Evolutionary conservation across 371 early-diverging fungal species (phyloP).

Genomic region (Mitosporidium daphniae): DNA sequence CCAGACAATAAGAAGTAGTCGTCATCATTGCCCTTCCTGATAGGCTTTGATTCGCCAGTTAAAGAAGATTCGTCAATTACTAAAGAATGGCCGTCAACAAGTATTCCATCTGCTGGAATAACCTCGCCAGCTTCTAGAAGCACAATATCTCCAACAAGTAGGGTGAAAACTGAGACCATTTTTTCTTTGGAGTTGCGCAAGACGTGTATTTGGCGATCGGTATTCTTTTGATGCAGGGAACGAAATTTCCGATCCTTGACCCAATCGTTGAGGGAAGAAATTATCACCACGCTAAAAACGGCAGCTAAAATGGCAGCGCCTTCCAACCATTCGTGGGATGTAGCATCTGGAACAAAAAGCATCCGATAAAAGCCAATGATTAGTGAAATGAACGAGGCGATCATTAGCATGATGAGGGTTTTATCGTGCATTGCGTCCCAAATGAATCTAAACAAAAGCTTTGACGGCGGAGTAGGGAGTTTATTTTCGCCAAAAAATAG

Average conservation of each 20-base stretch:
- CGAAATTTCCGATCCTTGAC: slow-evolving; percentile 71
- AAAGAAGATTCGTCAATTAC: slow-evolving; percentile 53
- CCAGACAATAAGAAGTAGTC: slow-evolving; percentile 60
- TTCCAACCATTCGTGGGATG: slow-evolving; percentile 19
- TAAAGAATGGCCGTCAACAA: slow-evolving; percentile 30
- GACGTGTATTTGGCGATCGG: slow-evolving; percentile 14
- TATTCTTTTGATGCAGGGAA: slow-evolving; percentile 49
- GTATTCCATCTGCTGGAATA: slow-evolving; percentile 45
- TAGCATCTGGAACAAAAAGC: slow-evolving; percentile 14
- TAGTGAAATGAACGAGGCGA: slow-evolving; percentile 28
- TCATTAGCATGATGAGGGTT: slow-evolving; percentile 13
- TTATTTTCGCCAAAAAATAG: slow-evolving; percentile 6
- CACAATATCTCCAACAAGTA: slow-evolving; percentile 33
- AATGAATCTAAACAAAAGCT: slow-evolving; percentile 17
- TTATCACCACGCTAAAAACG: slow-evolving; percentile 48
- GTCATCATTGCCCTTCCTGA: slow-evolving; percentile 16
- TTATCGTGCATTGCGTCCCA: slow-evolving; percentile 18
- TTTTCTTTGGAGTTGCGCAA: slow-evolving; percentile 10
- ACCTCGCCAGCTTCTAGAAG: slow-evolving; percentile 72
- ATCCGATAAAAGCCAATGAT: slow-evolving; percentile 29
- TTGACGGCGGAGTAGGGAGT: slow-evolving; percentile 19
- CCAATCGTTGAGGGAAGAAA: slow-evolving; percentile 73
- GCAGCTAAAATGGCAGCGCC: slow-evolving; percentile 47
- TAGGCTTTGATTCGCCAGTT: slow-evolving; percentile 52
- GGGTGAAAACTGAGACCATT: slow-evolving; percentile 10